Conservation (phyloP, 2,329 filamentous ascomycete species). For the Ophiostoma novo-ulmi region DNA sequence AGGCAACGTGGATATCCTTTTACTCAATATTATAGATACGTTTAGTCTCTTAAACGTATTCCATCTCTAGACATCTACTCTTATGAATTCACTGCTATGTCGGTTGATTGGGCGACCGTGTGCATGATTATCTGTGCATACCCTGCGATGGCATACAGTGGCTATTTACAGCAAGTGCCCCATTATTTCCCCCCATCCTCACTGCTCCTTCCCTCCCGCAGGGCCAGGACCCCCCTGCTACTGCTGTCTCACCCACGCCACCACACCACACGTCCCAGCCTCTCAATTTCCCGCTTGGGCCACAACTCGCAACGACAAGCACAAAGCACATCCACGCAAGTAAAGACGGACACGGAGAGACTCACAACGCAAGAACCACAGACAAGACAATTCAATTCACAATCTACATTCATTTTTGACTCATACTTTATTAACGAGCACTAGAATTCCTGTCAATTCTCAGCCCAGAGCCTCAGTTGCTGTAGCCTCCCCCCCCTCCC, state of each 20-base stretch:
- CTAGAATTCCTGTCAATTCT: background rate
- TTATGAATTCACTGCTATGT: background rate
- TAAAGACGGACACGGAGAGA: background rate
- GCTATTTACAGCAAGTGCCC: slow-evolving; percentile 1
- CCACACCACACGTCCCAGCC: slow-evolving; percentile 31
- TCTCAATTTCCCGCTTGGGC: slow-evolving; percentile 33
- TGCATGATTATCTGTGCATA: background rate
- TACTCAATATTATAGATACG: background rate
- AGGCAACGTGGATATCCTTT: no score
- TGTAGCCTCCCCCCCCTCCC: background rate
- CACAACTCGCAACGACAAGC: background rate
- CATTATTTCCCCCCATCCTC: background rate
- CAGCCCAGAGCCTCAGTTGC: background rate
- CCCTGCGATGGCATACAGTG: slow-evolving; percentile 10
- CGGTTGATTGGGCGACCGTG: slow-evolving; percentile 2
- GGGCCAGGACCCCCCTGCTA: no score
- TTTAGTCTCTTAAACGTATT: background rate
- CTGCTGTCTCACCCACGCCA: slow-evolving; percentile 21
- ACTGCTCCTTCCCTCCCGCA: background rate
- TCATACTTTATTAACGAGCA: background rate
- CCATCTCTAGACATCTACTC: no score
- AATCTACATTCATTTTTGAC: background rate
- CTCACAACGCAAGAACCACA: background rate
- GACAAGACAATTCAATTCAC: background rate
- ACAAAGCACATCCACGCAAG: background rate